Conservation (phyloP, 2,329 filamentous ascomycete genomes). For the Fusarium sarcochroum region DNA sequence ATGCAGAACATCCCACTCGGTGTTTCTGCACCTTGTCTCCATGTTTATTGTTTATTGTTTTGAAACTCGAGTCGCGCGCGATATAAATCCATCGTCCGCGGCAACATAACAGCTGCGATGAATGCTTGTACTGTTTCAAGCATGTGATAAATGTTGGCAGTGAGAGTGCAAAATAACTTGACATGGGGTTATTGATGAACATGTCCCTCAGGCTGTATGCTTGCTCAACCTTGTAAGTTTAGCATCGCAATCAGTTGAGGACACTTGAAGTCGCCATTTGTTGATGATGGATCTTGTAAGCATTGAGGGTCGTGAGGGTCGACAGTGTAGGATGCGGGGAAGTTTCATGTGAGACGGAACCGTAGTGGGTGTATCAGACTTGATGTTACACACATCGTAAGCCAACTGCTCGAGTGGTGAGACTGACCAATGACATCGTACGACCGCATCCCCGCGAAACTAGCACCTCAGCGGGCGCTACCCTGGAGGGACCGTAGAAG, state of each 20-base stretch:
- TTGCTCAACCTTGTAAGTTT: slow-evolving; percentile 6
- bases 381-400: slow-evolving; percentile 19
- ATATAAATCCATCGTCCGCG: slow-evolving; percentile 29
- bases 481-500: slow-evolving; percentile 29
- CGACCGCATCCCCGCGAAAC: slow-evolving; percentile 38
- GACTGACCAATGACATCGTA: slow-evolving; percentile 35
- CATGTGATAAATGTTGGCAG: slow-evolving; percentile 32
- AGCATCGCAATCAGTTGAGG: slow-evolving; percentile 5
- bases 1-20: slow-evolving; percentile 33
- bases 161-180: slow-evolving; percentile 17
- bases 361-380: slow-evolving; percentile 19
- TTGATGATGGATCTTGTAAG: neutral
- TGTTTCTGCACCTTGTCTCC: slow-evolving; percentile 31
- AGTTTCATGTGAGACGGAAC: slow-evolving; percentile 27
- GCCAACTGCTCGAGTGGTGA: neutral
- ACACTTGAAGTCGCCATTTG: neutral
- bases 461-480: slow-evolving; percentile 26
- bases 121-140: slow-evolving; percentile 18
- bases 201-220: slow-evolving; percentile 1
- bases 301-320: slow-evolving; percentile 20
- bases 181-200: slow-evolving; percentile 1
- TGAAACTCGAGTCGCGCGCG: slow-evolving; percentile 17
- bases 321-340: slow-evolving; percentile 38
- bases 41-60: slow-evolving; percentile 40
- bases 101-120: slow-evolving; percentile 31